Evolutionary conservation across 805 yeast genomes (phyloP), one percentile per base, ranked within the genome.

Genomic region (Diddensiella santjacobensis): DNA sequence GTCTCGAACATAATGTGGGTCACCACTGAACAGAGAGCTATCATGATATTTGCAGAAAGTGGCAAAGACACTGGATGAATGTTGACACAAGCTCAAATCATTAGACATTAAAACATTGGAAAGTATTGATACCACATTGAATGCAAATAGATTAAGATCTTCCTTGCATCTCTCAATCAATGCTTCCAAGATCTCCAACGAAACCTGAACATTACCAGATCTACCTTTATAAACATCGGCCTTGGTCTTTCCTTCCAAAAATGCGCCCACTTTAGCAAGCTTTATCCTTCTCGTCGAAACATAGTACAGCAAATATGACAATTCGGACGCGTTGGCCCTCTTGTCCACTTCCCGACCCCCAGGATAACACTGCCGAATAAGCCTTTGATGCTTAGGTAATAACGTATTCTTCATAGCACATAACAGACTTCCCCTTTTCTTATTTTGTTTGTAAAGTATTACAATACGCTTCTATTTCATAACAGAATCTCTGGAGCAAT

Each of bases 341-440:
- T 90, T 90, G 61, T 90, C 98, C 3, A 77, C 76, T 4, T 81
- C 83, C 52, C 88, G 76, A 1, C 97, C 96, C 1, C 93, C 78
- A 3, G 96, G 98, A 65, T 91, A 91, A 71, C 98, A 93, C 65
- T 87, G 96, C 44, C 84, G 77, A 33, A 93, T 86, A 60, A 90
- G 74, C 61, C 87, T 82, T 67, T 90, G 97, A 66, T 90, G 98
- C 64, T 91, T 90, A 1, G 96, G 86, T 40, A 42, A 40, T n/a
- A 55, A 24, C 33, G 36, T 50, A 20, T 44, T 46, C 36, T 30
- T 30, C 11, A 51, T 10, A 48, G 47, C 44, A 13, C 2, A 8
- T 19, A 41, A 41, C n/a, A n/a, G n/a, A n/a, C n/a, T n/a, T n/a
- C n/a, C n/a, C n/a, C n/a, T n/a, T n/a, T n/a, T n/a, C n/a, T n/a